Evolutionary conservation across 2,329 filamentous ascomycete genomes (phyloP).

Genomic region (Neofusicoccum laricinum): DNA sequence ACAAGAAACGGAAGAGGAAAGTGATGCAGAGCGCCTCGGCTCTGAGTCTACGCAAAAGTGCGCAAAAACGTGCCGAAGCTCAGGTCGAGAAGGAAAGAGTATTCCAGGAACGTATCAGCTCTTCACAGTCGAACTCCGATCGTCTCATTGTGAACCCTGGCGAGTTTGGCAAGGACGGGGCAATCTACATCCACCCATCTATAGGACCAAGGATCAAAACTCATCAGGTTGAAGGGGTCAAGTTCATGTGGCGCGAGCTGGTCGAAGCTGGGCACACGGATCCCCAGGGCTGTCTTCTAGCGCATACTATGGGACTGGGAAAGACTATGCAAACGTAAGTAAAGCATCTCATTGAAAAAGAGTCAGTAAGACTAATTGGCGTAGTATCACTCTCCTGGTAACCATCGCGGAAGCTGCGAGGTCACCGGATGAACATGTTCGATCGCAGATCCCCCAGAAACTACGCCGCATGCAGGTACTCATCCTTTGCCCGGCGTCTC

Average conservation of each 20-base stretch:
- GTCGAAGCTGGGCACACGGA: slow-evolving; percentile 54
- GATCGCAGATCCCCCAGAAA: slow-evolving; percentile 64
- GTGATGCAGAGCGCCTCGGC: slow-evolving; percentile 39
- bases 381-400: slow-evolving; percentile 70
- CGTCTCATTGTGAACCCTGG: slow-evolving; percentile 64
- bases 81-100: slow-evolving; percentile 34
- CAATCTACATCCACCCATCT: slow-evolving; percentile 62
- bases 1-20: slow-evolving; percentile 48
- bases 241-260: slow-evolving; percentile 86
- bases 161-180: slow-evolving; percentile 58
- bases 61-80: slow-evolving; percentile 52
- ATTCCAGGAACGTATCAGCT: background rate
- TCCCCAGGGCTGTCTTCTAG: slow-evolving; percentile 74
- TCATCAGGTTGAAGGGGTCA: slow-evolving; percentile 78
- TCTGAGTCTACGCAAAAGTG: slow-evolving; percentile 50
- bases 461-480: slow-evolving; percentile 59
- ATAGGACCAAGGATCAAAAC: slow-evolving; percentile 68
- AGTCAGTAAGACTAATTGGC: background rate
- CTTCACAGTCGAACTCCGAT: background rate
- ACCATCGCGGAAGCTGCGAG: slow-evolving; percentile 65
- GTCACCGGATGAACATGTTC: slow-evolving; percentile 57
- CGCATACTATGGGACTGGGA: slow-evolving; percentile 88
- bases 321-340: slow-evolving; percentile 83
- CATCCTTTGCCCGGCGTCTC: slow-evolving; percentile 69
- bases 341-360: background rate